Evolutionary conservation across 148 eudicot genomes (phyloP), one percentile per base, ranked within the genome.

Genomic region (Drosera capensis): DNA sequence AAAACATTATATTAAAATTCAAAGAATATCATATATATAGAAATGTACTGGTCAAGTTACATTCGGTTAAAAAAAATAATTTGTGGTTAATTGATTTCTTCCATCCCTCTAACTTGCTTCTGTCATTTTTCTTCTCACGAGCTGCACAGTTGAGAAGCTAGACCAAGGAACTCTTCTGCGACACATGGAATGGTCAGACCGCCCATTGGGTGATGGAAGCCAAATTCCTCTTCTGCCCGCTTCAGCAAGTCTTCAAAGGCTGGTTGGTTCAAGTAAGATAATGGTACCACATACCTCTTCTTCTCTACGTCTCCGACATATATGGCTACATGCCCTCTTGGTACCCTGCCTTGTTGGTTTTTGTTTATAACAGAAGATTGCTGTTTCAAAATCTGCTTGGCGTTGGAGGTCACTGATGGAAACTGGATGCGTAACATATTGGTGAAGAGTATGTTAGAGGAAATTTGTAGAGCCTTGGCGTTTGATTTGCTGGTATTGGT

Each of bases 161-260:
- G 43, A 40, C 55, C 56, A 49, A 57, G 49, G 67, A 74, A 71
- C 13, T 48, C 49, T 37, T 78, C 75, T 49, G 65, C 75, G 9
- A 46, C 44, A 51, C 78, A 74, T 3, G 86, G 80, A 47, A 74
- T 71, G 3, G 78, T 74, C 37, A 74, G 70, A 14, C 86, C 72
- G 2, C 80, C 86, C 51, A 57, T 58, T 3, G 86, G 72, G 56
- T 74, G 74, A 45, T 40, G 36, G 35, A 65, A 78, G 26, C 80
- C 78, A 20, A 65, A 78, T 43, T 78, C 80, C 54, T 78, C 75
- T 49, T 73, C 86, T 6, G 65, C 67, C 4, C 52, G 65, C 38
- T 21, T 40, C 20, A 78, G 60, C 45, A 78, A 50, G 21, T 57
- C 55, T 52, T 60, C 75, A 41, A 78, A 74, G 5, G 71, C 58